Evolutionary conservation across 2,329 filamentous ascomycete genomes (phyloP), one percentile per base, ranked within the genome.

Genomic region (Davidsoniella australis): DNA sequence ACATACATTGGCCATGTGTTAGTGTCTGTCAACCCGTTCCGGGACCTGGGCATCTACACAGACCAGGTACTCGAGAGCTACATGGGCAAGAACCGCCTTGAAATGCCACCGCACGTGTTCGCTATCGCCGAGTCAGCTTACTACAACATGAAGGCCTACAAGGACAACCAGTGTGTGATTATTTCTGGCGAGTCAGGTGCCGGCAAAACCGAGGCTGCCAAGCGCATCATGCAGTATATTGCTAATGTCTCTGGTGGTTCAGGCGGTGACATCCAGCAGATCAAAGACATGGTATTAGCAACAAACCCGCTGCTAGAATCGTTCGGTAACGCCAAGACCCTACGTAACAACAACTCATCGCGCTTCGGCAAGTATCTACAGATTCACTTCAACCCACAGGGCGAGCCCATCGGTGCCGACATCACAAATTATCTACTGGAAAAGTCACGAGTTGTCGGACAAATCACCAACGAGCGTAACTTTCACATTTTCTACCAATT

Each of bases 401-500:
- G 89, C 56, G 89, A 96, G 65, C 91, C 91, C 0, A 81, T 95
- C 9, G 91, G 91, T 59, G 91, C 91, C 53, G 91, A 94, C 64
- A 95, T 98, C 65, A 95, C 89, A 61, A 98, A 98, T 64, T 98
- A 98, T 61, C 72, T 98, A 20, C 73, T 98, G 48, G 91, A 98
- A 64, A 96, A 96, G 71, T 81, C 85, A 44, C 76, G 91, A 68
- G 91, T 98, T 16, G 87, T 94, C 8, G 87, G 89, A 14, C 91
- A 96, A 68, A 96, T 96, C 57, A 72, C 69, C 52, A 94, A 95
- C 63, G 91, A 98, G 72, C 79, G 91, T 57, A 96, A 94, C 67
- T 98, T 98, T 65, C 91, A 98, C 67, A 96, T 98, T 59, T 98
- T 98, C 64, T 98, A 98, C 67, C 91, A 98, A 64, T 95, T 96